phyloP scores from a whole-genome alignment of 1,139 yeast genomes.

The Pichia sp. region DNA sequence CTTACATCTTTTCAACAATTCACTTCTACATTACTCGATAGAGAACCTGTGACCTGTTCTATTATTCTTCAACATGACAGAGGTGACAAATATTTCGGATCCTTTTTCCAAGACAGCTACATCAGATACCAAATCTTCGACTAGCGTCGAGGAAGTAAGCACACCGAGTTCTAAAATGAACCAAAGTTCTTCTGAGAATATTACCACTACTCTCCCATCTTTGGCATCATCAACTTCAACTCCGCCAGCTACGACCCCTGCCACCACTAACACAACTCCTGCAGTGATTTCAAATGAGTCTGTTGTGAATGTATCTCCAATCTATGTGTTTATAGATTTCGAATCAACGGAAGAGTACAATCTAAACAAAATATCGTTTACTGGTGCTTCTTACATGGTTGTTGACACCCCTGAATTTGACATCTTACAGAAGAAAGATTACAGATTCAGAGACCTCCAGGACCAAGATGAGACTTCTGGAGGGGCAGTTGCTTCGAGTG shows the following conservation, averaged over 20 bases:
- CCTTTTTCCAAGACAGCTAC: not conserved
- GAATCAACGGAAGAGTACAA: constrained; percentile 5
- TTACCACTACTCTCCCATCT: not conserved
- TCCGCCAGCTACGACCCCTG: not conserved
- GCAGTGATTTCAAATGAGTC: not conserved
- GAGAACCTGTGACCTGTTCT: not conserved
- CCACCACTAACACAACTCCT: not conserved
- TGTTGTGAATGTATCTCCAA: not conserved
- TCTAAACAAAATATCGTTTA: constrained; percentile 10
- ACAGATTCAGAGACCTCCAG: not conserved
- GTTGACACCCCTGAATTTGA: constrained; percentile 5
- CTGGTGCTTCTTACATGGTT: constrained; percentile 6
- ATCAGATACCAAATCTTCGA: not conserved
- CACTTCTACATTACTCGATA: not conserved
- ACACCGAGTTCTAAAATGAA: not conserved
- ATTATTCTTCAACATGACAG: not conserved
- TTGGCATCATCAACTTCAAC: constrained; percentile 1
- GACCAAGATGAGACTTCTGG: not conserved
- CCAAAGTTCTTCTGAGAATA: not conserved
- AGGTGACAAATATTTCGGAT: not conserved
- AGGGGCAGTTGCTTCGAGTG: not conserved
- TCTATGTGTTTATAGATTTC: constrained; percentile 8
- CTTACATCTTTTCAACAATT: not conserved
- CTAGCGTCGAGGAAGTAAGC: not conserved
- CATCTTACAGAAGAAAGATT: not conserved